Evolutionary conservation across 345 rosid genomes (phyloP), one percentile per base, ranked within the genome.

Genomic region (Gossypium turneri): DNA sequence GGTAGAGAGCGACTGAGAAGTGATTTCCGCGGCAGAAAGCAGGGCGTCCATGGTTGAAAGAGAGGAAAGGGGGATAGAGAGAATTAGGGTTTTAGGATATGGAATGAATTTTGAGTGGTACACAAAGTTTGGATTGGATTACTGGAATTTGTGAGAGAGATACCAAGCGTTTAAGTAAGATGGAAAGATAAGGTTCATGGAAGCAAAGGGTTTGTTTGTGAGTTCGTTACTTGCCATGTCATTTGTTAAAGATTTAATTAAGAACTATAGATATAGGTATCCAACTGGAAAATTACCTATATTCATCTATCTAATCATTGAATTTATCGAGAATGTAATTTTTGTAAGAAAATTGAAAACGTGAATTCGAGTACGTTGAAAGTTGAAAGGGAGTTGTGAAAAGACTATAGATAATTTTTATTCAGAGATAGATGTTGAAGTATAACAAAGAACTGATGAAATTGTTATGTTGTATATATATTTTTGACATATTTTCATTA

Each of bases 11-110:
- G 61, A 58, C 76, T 47, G 55, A 25, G 89, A 74, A 67, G 79
- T 56, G 55, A 79, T 55, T 55, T 71, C 85, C 1, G 87, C 69
- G 51, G 88, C 73, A 70, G 83, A 74, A 27, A 78, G 72, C 76
- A 78, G 53, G 69, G 87, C 79, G 70, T 87, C 94, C 96, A 88
- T 89, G 66, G 80, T 5, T 34, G 41, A 34, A 34, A 34, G 41
- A 34, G 58, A 56, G 72, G 73, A 59, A 9, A 1, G 19, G 50
- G 22, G 57, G 77, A 60, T 24, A 7, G 13, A 55, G 71, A 20
- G 48, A 9, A 2, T 19, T 22, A 58, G 78, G 81, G 72, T 66
- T 81, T 67, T 64, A 16, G 65, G 34, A 48, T 52, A 52, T 34
- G 7, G 41, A 34, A 34, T 34, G 41, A 34, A 34, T 34, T 34